Evolutionary conservation across 768 basidiomycete genomes (phyloP).

Genomic region (Calocybe indica): DNA sequence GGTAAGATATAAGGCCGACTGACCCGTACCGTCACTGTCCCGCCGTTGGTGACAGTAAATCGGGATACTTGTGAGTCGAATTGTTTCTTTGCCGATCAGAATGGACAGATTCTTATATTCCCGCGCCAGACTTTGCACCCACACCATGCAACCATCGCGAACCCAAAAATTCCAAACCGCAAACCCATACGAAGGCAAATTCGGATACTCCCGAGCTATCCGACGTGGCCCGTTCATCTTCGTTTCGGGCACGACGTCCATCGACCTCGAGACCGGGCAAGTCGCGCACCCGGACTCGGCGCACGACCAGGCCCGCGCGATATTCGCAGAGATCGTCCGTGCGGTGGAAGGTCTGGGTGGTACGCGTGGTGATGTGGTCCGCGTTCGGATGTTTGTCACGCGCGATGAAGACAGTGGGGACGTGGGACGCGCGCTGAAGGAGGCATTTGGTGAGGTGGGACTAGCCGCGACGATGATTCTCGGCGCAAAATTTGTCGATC

Average conservation of each 20-base stretch:
- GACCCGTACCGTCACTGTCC: too few species aligned
- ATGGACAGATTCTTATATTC: too few species aligned
- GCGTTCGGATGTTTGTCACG: conserved; percentile 46
- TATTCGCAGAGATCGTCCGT: conserved; percentile 37
- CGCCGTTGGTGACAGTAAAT: too few species aligned
- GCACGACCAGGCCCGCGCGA: conserved; percentile 35
- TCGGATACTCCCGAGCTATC: conserved; percentile 48
- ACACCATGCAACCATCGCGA: too few species aligned
- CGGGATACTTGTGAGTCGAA: too few species aligned
- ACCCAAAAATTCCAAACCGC: conserved; percentile 22
- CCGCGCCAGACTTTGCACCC: too few species aligned
- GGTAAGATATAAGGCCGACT: too few species aligned
- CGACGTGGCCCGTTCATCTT: conserved; percentile 47
- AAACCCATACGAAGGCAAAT: conserved; percentile 45
- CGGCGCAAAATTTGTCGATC: conserved; percentile 37
- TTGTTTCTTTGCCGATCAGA: too few species aligned
- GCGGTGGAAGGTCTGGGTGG: conserved; percentile 41
- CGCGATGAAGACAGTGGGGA: conserved; percentile 30
- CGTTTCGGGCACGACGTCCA: conserved; percentile 48
- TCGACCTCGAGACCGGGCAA: conserved; percentile 31
- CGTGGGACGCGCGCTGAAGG: conserved; percentile 35
- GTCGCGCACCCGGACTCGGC: conserved; percentile 39
- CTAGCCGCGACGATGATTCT: conserved; percentile 52
- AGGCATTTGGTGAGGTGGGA: conserved; percentile 31
- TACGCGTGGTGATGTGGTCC: conserved; percentile 34